Base-by-base conservation (phyloP, 1,284 basidiomycete genomes). In the Hortiboletus rubellus region DNA sequence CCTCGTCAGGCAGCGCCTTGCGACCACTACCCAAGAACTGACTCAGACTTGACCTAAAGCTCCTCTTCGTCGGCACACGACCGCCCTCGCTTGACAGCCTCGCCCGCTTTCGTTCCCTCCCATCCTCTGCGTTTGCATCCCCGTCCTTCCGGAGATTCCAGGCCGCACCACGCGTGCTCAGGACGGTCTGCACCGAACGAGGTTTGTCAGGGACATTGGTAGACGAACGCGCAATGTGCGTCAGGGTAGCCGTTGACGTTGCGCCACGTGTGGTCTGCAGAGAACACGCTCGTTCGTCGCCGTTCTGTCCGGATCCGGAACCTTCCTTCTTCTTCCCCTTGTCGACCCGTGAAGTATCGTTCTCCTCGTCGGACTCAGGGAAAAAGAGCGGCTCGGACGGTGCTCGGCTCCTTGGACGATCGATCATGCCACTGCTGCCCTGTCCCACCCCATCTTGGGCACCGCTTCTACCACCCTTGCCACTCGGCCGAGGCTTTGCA, bases 21-120 rank as follows among this genome's bases (percentile, higher is more conserved):
- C 73, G 81, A n/a, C 81, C 82, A 24, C 66, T 68, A 55, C 81
- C 76, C n/a, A 83, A 79, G 70, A 84, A 89, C 14, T 73, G 76
- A 48, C 73, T 76, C 53, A 90, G 66, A 45, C 71, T 75, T 46
- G 72, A 75, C 52, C 81, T 74, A 42, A 87, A 72, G 73, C 69
- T 63, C 58, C 27, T 58, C 27, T 58, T 61, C 34, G 15, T 52
- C 33, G n/a, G 57, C 36, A 41, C 41, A 5, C 40, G 54, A 48
- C 57, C 52, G 0, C 41, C 48, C 24, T 66, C 65, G 14, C 7
- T 56, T 5, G 60, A 61, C 38, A 62, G 15, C 42, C 55, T 65
- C 30, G 48, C 43, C 12, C 59, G 63, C 47, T 64, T 71, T 34
- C 59, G 59, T 50, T 59, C 53, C 62, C 66, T 71, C 59, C 46